A percentile compares a stretch with the other conserved stretches of the same genome.
phyloP scores from a whole-genome alignment of 306 rosid genomes.

The Medicago truncatula region DNA sequence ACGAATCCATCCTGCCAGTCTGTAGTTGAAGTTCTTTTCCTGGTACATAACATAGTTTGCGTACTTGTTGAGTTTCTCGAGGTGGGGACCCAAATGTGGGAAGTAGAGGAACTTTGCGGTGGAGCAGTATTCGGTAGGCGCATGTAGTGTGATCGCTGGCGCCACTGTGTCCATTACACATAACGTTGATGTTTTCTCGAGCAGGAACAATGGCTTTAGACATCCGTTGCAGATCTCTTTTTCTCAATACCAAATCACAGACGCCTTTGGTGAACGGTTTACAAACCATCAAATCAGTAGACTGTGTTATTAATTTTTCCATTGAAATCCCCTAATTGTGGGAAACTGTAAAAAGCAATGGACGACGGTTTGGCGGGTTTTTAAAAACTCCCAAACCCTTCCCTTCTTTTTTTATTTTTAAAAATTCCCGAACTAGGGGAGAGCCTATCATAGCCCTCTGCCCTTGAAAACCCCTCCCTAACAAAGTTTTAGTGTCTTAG shows the following conservation, averaged over 20 bases:
- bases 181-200: background rate
- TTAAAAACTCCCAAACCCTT: background rate
- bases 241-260: background rate
- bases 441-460: background rate
- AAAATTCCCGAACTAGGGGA: background rate
- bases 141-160: background rate
- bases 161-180: background rate
- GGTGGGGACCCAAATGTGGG: background rate
- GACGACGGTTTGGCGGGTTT: background rate
- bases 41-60: background rate
- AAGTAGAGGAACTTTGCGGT: background rate
- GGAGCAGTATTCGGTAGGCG: slow-evolving; percentile 1
- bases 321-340: background rate
- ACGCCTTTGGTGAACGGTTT: background rate
- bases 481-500: background rate
- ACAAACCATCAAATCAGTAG: background rate
- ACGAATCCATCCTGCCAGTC: background rate
- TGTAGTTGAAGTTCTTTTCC: slow-evolving; percentile 1
- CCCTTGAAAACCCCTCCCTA: background rate
- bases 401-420: background rate
- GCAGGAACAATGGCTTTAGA: background rate
- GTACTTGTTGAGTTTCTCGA: background rate
- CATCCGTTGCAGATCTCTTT: background rate
- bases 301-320: background rate
- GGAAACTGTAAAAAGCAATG: background rate